A percentile compares a stretch with the other conserved stretches of the same genome.
Evolutionary conservation across 2,329 filamentous ascomycete species (phyloP).

Genomic region (Colletotrichum sp.): DNA sequence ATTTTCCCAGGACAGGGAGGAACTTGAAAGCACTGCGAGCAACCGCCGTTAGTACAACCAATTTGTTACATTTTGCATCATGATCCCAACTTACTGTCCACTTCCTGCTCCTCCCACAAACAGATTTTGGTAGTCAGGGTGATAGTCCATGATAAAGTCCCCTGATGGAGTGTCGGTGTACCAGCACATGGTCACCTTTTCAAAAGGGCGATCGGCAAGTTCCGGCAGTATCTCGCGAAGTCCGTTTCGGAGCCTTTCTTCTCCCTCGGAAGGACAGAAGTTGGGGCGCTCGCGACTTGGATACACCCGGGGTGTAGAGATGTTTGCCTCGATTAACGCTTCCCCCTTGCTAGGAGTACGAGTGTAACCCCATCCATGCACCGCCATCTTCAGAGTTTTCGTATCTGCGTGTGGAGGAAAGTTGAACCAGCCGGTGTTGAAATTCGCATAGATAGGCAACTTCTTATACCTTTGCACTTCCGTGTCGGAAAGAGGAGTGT

Average conservation of each 20-base stretch:
- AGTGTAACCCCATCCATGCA: conserved; percentile 64
- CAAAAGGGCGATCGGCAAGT: conserved; percentile 56
- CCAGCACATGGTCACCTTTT: conserved; percentile 62
- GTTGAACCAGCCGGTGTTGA: conserved; percentile 57
- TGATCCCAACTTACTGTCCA: conserved; percentile 35
- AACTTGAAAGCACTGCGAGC: conserved; percentile 28
- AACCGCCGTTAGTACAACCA: background rate
- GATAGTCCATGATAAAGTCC: conserved; percentile 64
- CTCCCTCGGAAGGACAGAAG: conserved; percentile 53
- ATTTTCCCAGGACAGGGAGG: conserved; percentile 26
- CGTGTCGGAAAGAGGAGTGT: conserved; percentile 62
- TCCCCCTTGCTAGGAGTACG: conserved; percentile 20
- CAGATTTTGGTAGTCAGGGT: conserved; percentile 50
- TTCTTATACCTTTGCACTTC: conserved; percentile 59
- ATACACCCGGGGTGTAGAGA: background rate
- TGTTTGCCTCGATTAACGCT: background rate
- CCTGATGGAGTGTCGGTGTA: conserved; percentile 68
- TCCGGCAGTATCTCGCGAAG: conserved; percentile 59
- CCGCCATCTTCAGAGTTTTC: conserved; percentile 62
- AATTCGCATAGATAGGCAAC: conserved; percentile 64
- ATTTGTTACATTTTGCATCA: background rate
- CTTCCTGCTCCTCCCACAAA: conserved; percentile 53
- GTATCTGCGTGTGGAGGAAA: conserved; percentile 53
- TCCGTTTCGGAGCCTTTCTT: conserved; percentile 54
- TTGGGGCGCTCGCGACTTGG: conserved; percentile 33